Conservation (phyloP, 129 eudicot species). For the Ambrosia trifida region DNA sequence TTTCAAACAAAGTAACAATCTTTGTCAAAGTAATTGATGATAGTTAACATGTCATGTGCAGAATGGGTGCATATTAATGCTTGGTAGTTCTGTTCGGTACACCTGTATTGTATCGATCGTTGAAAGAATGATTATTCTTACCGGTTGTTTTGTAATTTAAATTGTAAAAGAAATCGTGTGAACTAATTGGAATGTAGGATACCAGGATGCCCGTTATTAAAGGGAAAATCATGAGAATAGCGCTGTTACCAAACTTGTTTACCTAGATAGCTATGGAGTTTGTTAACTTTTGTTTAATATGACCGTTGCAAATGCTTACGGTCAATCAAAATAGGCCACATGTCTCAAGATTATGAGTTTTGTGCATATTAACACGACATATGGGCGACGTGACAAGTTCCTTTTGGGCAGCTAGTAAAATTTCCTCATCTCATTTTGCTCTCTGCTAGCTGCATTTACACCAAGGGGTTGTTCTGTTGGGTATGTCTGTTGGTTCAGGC, state of each 20-base stretch:
- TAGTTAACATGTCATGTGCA: not conserved
- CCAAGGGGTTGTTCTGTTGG: conserved; percentile 2
- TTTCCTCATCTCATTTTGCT: too few species aligned
- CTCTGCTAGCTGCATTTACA: too few species aligned
- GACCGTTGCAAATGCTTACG: not conserved
- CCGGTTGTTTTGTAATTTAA: not conserved
- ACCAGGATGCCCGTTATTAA: not conserved
- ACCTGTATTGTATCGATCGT: not conserved
- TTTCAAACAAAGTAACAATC: conserved; percentile 8
- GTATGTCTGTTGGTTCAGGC: too few species aligned
- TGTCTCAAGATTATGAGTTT: not conserved
- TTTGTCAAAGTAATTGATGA: conserved; percentile 15
- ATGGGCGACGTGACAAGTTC: not conserved
- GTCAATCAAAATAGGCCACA: not conserved
- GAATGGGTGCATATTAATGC: not conserved
- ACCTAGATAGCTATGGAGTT: not conserved
- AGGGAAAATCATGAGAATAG: not conserved
- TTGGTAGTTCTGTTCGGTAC: not conserved
- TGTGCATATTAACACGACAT: not conserved
- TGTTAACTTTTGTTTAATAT: not conserved
- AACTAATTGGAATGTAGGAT: not conserved
- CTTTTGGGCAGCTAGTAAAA: conserved; percentile 9
- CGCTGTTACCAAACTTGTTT: not conserved
- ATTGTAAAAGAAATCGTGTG: not conserved
- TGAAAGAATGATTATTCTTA: not conserved